These are phyloP conservation scores for Monosporascus sp. DNA, from an alignment of 2,329 filamentous ascomycete species.

Conservation along the genomic window DNA sequence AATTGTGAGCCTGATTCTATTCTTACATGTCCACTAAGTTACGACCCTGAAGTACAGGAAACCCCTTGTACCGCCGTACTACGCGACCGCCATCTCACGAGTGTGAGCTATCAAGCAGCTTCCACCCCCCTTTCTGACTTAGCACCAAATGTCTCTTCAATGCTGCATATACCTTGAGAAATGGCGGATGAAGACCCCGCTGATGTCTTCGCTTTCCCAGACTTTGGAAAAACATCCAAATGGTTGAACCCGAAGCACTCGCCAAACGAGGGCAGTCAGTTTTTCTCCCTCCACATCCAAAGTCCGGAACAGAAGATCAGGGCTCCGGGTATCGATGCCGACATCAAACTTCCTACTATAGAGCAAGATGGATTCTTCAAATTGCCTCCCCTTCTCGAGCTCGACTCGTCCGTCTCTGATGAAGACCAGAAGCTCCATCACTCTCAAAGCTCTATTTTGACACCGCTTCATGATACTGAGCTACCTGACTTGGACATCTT, in stretches of 20 bases:
- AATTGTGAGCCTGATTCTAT: no score
- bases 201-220: conserved; percentile 59
- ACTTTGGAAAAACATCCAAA: conserved; percentile 54
- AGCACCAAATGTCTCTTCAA: conserved; percentile 9
- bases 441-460: conserved; percentile 1
- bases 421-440: conserved; percentile 5
- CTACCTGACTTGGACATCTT: conserved; percentile 23
- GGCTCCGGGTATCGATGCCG: conserved; percentile 4
- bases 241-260: conserved; percentile 35
- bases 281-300: conserved; percentile 40
- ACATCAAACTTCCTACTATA: background rate
- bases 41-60: no score
- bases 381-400: conserved; percentile 28
- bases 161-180: conserved; percentile 4
- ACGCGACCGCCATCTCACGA: no score
- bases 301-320: conserved; percentile 18
- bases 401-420: conserved; percentile 12
- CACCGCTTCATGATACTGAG: conserved; percentile 19
- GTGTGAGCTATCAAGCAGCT: no score
- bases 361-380: conserved; percentile 37
- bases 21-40: no score
- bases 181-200: conserved; percentile 41
- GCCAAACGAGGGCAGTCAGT: conserved; percentile 23
- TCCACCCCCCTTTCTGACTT: background rate
- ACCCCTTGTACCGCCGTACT: no score